phyloP scores from a whole-genome alignment of 1,284 basidiomycete species.

The Boletellus deceptivus region DNA sequence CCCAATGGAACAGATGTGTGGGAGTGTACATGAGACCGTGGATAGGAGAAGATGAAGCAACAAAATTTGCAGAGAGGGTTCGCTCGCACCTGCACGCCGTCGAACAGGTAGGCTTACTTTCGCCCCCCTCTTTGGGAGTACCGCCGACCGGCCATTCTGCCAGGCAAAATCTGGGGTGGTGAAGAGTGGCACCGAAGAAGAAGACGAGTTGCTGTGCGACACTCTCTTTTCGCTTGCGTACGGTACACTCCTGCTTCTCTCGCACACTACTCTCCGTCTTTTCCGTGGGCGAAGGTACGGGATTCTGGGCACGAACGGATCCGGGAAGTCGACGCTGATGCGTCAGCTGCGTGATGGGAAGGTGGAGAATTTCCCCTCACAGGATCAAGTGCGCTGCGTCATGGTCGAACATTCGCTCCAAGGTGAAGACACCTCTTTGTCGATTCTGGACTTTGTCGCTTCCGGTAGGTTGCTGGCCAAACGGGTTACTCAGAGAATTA shows the following conservation, averaged over 20 bases:
- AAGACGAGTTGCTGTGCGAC: slow-evolving; percentile 87
- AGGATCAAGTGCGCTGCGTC: slow-evolving; percentile 80
- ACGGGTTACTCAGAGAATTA: slow-evolving; percentile 4
- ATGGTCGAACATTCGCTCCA: slow-evolving; percentile 98
- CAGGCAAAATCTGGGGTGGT: slow-evolving; percentile 54
- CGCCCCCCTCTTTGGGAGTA: slow-evolving; percentile 6
- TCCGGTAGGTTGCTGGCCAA: slow-evolving; percentile 51
- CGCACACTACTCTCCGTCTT: slow-evolving; percentile 91
- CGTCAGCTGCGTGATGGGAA: slow-evolving; percentile 94
- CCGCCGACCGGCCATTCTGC: slow-evolving; percentile 9
- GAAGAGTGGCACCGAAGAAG: slow-evolving; percentile 54
- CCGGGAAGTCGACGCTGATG: slow-evolving; percentile 96
- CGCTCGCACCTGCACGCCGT: slow-evolving; percentile 75
- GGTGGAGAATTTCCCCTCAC: slow-evolving; percentile 95
- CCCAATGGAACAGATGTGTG: slow-evolving; percentile 74
- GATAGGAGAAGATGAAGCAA: slow-evolving; percentile 50
- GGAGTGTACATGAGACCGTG: slow-evolving; percentile 71
- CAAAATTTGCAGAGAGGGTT: slow-evolving; percentile 60
- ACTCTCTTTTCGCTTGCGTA: slow-evolving; percentile 97
- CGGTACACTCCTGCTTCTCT: slow-evolving; percentile 91
- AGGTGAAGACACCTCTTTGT: slow-evolving; percentile 82
- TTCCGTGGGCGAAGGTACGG: slow-evolving; percentile 93
- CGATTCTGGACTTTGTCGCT: slow-evolving; percentile 87
- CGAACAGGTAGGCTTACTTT: slow-evolving; percentile 51
- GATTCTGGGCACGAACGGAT: slow-evolving; percentile 93